Evolutionary conservation across 768 basidiomycete genomes (phyloP), one percentile per base, ranked within the genome.

Genomic region (Leucogyrophana mollusca): DNA sequence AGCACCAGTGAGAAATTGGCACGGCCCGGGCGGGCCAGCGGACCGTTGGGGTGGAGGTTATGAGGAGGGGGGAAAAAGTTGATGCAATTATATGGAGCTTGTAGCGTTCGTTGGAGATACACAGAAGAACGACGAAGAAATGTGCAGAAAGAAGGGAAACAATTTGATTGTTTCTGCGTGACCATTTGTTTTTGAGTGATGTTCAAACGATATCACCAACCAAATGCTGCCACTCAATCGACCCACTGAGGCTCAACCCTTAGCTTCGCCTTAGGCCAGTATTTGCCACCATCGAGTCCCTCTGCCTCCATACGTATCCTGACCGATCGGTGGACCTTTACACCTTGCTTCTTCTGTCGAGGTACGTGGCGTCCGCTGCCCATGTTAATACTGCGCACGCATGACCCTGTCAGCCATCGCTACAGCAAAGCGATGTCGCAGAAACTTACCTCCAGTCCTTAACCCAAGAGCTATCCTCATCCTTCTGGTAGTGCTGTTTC

Each of bases 241-340:
- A 76, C 60, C 73, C 72, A 77, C 20, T 54, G 50, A 0, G 71
- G 70, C 34, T 69, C 53, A 14, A 68, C 57, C 42, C 55, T 58
- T 45, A 72, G 60, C 40, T 64, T 64, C 3, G 75, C 70, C 35
- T 56, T 66, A 5, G 78, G 78, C 42, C 47, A 56, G 49, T 79
- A 79, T 42, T 60, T 62, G 1, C 61, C 60, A 1, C 16, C 57
- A 5, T 16, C n/a, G 33, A 65, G 43, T 1, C 65, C 63, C 21
- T 67, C 56, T 1, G 81, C 76, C 21, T 80, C 77, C 71, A 82
- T 72, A 46, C 83, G 70, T 50, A 74, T 53, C 51, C 66, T 64
- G 45, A 80, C 79, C 20, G 71, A 61, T 9, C 78, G 59, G 45
- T 81, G 79, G 1, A 80, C 35, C 50, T 74, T 71, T 39, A 72